Evolutionary conservation across 768 basidiomycete genomes (phyloP).

Genomic region (Macrocybe gigantea): DNA sequence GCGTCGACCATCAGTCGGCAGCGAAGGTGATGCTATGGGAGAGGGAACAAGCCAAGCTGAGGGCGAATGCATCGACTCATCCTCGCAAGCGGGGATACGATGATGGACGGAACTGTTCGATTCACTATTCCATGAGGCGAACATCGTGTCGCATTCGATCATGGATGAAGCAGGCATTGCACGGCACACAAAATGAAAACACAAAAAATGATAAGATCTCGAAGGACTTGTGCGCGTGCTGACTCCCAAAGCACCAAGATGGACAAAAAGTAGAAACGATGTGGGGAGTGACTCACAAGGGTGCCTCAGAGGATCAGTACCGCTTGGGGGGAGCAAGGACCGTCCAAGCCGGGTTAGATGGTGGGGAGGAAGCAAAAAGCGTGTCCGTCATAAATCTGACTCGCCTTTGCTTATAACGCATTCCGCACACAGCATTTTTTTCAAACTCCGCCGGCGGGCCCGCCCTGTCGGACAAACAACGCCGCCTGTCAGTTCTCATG

Average conservation of each 20-base stretch:
- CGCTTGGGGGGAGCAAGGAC: background rate
- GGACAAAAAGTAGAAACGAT: background rate
- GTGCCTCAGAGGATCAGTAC: background rate
- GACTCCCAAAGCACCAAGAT: background rate
- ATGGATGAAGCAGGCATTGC: no score
- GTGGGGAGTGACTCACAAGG: slow-evolving; percentile 2
- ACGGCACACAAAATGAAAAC: no score
- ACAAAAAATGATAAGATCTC: no score
- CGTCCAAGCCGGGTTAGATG: background rate
- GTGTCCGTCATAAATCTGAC: background rate
- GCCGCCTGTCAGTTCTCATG: background rate
- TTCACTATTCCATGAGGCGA: no score
- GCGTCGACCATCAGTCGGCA: slow-evolving; percentile 1
- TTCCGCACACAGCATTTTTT: background rate
- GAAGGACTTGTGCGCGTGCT: no score
- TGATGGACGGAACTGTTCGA: background rate
- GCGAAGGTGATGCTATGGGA: background rate
- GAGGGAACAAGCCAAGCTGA: background rate
- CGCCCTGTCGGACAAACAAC: background rate
- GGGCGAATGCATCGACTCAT: background rate
- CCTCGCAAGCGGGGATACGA: background rate
- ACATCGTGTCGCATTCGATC: no score
- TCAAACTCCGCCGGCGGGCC: slow-evolving; percentile 1
- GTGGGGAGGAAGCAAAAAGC: background rate
- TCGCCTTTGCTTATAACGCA: background rate